Conservation (phyloP, 768 basidiomycete species). For the Rhizopogon vesiculosus region DNA sequence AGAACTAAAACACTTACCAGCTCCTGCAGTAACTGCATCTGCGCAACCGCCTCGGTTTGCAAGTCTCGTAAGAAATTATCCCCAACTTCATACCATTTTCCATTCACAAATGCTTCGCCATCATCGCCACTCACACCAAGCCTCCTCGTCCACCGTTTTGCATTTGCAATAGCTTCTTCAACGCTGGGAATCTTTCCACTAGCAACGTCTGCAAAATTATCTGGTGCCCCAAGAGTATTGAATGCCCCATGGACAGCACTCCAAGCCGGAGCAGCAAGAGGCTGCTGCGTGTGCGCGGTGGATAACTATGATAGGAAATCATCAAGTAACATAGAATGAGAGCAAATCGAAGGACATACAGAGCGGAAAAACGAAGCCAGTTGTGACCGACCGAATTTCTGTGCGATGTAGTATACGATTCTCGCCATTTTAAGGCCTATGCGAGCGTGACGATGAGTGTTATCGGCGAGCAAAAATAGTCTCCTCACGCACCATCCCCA, state of each 20-base stretch:
- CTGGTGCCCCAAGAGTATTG: constrained; percentile 27
- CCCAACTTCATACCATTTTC: constrained; percentile 46
- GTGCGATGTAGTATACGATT: constrained; percentile 62
- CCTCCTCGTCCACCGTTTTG: constrained; percentile 51
- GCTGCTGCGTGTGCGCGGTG: constrained; percentile 28
- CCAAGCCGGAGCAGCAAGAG: constrained; percentile 38
- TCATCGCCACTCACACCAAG: constrained; percentile 43
- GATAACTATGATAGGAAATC: constrained; percentile 29
- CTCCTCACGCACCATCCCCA: constrained; percentile 30
- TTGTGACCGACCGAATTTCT: constrained; percentile 55
- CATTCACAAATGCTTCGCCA: constrained; percentile 77
- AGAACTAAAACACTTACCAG: constrained; percentile 38
- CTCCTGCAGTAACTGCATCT: constrained; percentile 70
- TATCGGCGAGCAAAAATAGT: background rate
- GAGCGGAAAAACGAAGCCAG: constrained; percentile 41
- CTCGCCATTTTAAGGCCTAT: constrained; percentile 67
- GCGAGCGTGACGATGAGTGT: background rate
- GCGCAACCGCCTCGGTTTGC: constrained; percentile 52
- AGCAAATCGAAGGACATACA: background rate
- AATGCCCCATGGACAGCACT: constrained; percentile 35
- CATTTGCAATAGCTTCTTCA: constrained; percentile 36
- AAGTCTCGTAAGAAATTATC: constrained; percentile 66
- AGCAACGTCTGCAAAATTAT: constrained; percentile 39
- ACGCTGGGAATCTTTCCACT: constrained; percentile 15
- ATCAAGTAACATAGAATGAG: background rate